These are phyloP conservation scores for Letharia lupina DNA, from an alignment of 495 filamentous ascomycete genomes.

Conservation along the genomic window DNA sequence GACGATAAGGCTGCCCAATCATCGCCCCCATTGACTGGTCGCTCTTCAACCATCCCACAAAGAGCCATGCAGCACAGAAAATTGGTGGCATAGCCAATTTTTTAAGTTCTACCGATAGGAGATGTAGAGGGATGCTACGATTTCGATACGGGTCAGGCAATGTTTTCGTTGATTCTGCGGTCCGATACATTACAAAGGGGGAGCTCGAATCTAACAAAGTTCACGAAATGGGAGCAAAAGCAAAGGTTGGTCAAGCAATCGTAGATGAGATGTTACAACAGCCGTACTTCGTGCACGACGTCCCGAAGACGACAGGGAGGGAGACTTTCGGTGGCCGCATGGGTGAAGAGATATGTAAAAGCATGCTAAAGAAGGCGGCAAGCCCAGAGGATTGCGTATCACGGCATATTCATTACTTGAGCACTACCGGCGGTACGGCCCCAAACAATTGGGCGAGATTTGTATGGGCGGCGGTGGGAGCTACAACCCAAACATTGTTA, in stretches of 20 bases:
- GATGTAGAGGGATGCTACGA: neutral
- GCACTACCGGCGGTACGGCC: too few relatives aligned
- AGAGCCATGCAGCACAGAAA: too few relatives aligned
- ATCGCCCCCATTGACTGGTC: neutral
- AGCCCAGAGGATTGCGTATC: too few relatives aligned
- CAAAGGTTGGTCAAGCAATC: neutral
- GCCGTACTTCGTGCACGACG: neutral
- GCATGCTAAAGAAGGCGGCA: too few relatives aligned
- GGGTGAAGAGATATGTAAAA: too few relatives aligned
- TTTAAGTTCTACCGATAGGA: neutral
- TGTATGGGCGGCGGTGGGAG: too few relatives aligned
- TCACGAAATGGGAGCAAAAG: neutral
- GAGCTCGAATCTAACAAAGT: neutral
- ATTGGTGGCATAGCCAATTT: neutral
- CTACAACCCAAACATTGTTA: too few relatives aligned
- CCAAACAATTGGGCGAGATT: too few relatives aligned
- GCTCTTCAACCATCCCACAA: neutral
- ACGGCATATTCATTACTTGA: too few relatives aligned
- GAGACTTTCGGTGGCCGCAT: neutral
- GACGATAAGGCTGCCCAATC: neutral
- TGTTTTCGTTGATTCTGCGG: neutral
- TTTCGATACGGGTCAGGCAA: neutral
- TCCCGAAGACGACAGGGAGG: neutral
- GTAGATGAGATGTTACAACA: neutral
- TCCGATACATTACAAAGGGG: neutral